Evolutionary conservation across 75 land plant genomes (phyloP), one percentile per base, ranked within the genome.

Genomic region (Pinus albicaulis): DNA sequence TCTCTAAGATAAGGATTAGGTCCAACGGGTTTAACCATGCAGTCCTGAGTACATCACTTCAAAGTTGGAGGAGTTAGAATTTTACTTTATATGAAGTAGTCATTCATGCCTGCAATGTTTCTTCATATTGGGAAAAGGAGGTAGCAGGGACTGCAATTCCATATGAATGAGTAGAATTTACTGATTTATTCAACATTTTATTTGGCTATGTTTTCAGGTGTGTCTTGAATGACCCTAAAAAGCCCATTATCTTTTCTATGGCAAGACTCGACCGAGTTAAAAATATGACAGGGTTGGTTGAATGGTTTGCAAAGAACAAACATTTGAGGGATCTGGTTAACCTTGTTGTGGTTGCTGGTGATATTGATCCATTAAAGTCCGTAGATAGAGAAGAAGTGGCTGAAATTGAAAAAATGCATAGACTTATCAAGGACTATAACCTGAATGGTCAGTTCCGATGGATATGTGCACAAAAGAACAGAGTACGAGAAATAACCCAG

Each of bases 211-310:
- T 25, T 22, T 84, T 65, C 80, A 90, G 92, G 38, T 90, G 92
- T 10, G 24, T 8, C 3, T 26, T 90, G 68, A 80, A 61, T 25
- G 86, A 91, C 76, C 73, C 68, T 17, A 78, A 66, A n/a, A 91
- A 91, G 71, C 93, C 93, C 11, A 89, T 91, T 14, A 84, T 91
- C 59, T 91, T 91, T 75, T 86, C 92, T 12, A 91, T 91, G 93
- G 93, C 93, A 22, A 85, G 93, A 24, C 84, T 91, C 13, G 93
- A 91, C 79, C 74, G 86, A 7, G 89, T 91, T 64, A 91, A 91
- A 72, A 91, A 91, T 77, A 79, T 91, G 34, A 83, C 86, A 7
- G 93, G 93, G 13, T 81, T 91, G 14, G 92, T 91, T 26, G 92
- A 91, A 53, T 79, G 69, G 83, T 91, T 78, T 82, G 93, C 74